Evolutionary conservation across 345 rosid genomes (phyloP), one percentile per base, ranked within the genome.

Genomic region (Dipteronia sinensis): DNA sequence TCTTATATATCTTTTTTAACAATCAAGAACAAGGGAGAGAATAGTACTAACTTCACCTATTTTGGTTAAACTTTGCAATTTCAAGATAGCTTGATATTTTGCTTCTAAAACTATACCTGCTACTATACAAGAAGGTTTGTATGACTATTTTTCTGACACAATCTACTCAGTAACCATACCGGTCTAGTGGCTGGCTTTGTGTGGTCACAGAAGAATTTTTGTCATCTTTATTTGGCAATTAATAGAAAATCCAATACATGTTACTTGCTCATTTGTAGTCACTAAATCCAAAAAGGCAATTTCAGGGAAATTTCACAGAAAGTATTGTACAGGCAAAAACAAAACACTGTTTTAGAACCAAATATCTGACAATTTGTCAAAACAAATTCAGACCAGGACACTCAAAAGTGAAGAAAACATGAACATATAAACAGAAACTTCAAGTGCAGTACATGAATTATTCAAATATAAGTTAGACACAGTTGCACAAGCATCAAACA

Each of bases 271-370:
- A 53, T 53, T 15, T 13, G 5, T 46, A 31, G 65, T 23, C 77
- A 56, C 1, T 62, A 74, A 44, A 61, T 73, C 67, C 67, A 73
- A 34, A 25, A 12, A 4, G 42, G 47, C 31, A 16, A 46, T 29
- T 63, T 63, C 59, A 10, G 31, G 44, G 59, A 74, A 64, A 46
- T 47, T 74, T 63, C 77, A 11, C 6, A 25, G 10, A 73, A 17
- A 15, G 66, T 17, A n/a, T 20, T 38, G 17, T 72, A 72, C 44
- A 6, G 44, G 44, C 25, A 7, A 61, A 9, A 13, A 49, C 1
- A 12, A 51, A 16, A 16, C 6, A 16, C 1, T 59, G 64, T 19
- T 22, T 19, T n/a, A 59, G 64, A 59, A 59, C 8, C n/a, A 53
- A 53, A 53, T 53, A 53, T 16, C 1, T 16, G n/a, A 17, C 58